Evolutionary conservation across 176 grass and related monocot genomes (phyloP).

Genomic region (Phoenix roebelenii): DNA sequence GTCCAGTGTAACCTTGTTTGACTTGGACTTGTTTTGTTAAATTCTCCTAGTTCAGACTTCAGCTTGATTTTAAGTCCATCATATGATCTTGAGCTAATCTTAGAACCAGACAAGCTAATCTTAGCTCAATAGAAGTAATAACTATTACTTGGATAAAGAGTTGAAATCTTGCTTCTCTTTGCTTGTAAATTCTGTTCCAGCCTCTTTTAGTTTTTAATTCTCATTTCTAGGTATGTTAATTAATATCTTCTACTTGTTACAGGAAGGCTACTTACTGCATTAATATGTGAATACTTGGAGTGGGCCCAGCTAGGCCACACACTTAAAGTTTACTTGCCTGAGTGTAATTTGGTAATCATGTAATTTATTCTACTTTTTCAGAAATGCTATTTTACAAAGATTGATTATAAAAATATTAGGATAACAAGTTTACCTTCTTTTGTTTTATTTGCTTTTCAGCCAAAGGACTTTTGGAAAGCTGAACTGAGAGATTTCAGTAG

Average conservation of each 20-base stretch:
- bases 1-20: no score
- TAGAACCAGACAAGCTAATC: no score
- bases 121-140: no score
- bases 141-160: no score
- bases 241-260: slow-evolving; percentile 18
- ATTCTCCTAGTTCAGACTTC: no score
- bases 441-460: slow-evolving; percentile 28
- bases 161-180: no score
- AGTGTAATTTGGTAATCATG: slow-evolving; percentile 9
- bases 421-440: not conserved
- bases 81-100: no score
- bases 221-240: not conserved
- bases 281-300: slow-evolving; percentile 4
- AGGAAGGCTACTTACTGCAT: slow-evolving; percentile 4
- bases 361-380: slow-evolving; percentile 1
- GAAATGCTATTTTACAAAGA: not conserved
- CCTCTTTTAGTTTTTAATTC: no score
- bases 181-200: no score
- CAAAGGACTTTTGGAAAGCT: slow-evolving; percentile 93
- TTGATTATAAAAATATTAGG: not conserved
- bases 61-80: no score
- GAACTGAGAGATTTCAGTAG: slow-evolving; percentile 66
- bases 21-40: no score
- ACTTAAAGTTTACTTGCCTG: slow-evolving; percentile 5
- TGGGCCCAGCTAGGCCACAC: slow-evolving; percentile 1